Conservation (phyloP, 306 rosid genomes). For the Vachellia pachyceras region DNA sequence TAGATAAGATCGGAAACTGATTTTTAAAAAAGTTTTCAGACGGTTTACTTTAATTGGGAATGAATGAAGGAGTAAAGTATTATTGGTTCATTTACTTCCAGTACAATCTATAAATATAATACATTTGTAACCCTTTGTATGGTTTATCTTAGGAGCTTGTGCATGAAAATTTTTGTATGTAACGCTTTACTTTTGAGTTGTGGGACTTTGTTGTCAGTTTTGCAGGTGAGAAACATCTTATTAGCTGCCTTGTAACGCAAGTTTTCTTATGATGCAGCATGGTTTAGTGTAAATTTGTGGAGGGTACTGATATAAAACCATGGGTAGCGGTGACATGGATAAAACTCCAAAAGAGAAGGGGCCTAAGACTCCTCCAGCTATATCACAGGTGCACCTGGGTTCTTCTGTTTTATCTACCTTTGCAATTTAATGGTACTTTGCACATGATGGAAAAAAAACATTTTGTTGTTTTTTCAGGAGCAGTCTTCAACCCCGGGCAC, state of each 20-base stretch:
- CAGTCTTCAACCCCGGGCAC: conserved; percentile 69
- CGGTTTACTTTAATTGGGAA: conserved; percentile 35
- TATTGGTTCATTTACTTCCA: conserved; percentile 3
- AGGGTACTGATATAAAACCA: conserved; percentile 47
- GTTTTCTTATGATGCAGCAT: conserved; percentile 57
- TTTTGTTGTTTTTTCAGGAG: conserved; percentile 63
- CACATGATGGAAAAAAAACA: conserved; percentile 10
- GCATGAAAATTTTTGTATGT: conserved; percentile 27
- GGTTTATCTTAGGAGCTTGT: conserved; percentile 25
- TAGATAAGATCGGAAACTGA: conserved; percentile 15
- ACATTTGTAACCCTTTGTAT: conserved; percentile 22
- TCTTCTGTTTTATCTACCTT: conserved; percentile 21
- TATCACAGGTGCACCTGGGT: conserved; percentile 67
- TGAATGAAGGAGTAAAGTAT: conserved; percentile 22
- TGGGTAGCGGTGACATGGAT: conserved; percentile 87
- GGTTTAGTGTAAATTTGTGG: conserved; percentile 50
- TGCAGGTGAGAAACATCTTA: conserved; percentile 18
- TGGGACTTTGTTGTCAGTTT: conserved; percentile 16
- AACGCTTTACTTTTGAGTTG: conserved; percentile 1
- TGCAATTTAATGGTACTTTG: conserved; percentile 21
- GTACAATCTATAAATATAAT: not conserved
- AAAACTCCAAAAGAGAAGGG: conserved; percentile 83
- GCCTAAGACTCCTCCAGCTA: conserved; percentile 69
- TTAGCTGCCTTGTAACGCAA: conserved; percentile 41
- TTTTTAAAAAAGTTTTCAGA: too few species aligned